Evolutionary conservation across 139 green algal genomes (phyloP), one percentile per base, ranked within the genome.

Genomic region (Closterium sp.): DNA sequence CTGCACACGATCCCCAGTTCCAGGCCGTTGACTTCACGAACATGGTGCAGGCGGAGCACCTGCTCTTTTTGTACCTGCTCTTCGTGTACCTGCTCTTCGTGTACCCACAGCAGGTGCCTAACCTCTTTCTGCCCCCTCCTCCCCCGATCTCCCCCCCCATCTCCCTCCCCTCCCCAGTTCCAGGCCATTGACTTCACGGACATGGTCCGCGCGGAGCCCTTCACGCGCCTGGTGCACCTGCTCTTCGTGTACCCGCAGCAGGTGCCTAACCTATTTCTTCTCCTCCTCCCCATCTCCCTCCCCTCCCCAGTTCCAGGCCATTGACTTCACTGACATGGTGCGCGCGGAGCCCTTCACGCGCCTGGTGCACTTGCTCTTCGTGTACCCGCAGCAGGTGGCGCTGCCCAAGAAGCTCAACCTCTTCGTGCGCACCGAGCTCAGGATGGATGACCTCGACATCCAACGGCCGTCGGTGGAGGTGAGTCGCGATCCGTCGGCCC

Each of bases 391-490:
- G 32, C 36, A 16, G 55, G n/a, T 93, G 19, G 31, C 84, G 16
- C 23, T 88, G n/a, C 33, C 81, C 34, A 94, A 91, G 69, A 93
- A 94, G 89, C 83, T 35, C 34, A 94, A 94, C 86, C 31, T 93
- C 32, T 91, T 93, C 64, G 76, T 93, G 2, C 91, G 86, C 30
- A 86, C 93, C 12, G 90, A 93, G 43, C 86, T 94, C 30, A 25
- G 89, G 4, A 34, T 36, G 0, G 90, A 94, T 25, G 92, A 94
- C 89, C 34, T 31, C 12, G 88, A 93, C 76, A 30, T 93, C 33
- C 34, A 94, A 21, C 93, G 93, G 31, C 91, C 91, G 2, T 90
- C 81, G 5, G 34, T 92, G 33, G 88, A 94, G 88, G 91, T 94
- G 33, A 76, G 90, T 66, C 12, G 38, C 12, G 38, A 66, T 66